A percentile compares a stretch with the other conserved stretches of the same genome.
Evolutionary conservation across 192 early-diverging fungal species (phyloP).

Genomic region (Coemansia sp.): DNA sequence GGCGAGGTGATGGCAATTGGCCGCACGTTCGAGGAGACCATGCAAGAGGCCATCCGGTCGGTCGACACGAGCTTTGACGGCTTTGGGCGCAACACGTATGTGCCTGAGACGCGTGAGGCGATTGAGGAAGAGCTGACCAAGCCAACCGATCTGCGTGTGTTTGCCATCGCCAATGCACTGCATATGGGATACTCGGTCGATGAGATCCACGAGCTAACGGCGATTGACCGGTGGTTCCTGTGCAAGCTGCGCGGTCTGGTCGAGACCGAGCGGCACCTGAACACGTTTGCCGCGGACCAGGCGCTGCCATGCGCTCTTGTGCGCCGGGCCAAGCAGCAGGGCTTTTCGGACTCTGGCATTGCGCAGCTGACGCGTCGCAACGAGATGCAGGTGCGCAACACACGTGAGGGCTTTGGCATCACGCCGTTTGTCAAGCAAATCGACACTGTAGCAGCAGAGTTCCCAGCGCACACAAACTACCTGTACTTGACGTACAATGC

Average conservation of each 20-base stretch:
- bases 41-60: slow-evolving; percentile 93
- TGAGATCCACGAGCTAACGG: slow-evolving; percentile 83
- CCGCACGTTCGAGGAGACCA: slow-evolving; percentile 94
- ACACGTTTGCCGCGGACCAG: slow-evolving; percentile 47
- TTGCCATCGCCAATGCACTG: slow-evolving; percentile 95
- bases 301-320: slow-evolving; percentile 63
- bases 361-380: slow-evolving; percentile 67
- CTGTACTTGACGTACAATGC: slow-evolving; percentile 98
- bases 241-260: slow-evolving; percentile 89
- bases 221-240: slow-evolving; percentile 98
- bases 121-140: slow-evolving; percentile 86
- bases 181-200: slow-evolving; percentile 92
- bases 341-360: slow-evolving; percentile 83
- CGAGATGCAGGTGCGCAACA: slow-evolving; percentile 85
- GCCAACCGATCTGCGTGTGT: slow-evolving; percentile 93
- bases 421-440: slow-evolving; percentile 97
- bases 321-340: slow-evolving; percentile 85
- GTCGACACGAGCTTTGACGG: slow-evolving; percentile 86
- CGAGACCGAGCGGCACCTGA: slow-evolving; percentile 70
- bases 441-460: slow-evolving; percentile 98
- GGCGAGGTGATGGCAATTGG: slow-evolving; percentile 99
- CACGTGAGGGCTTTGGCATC: slow-evolving; percentile 75
- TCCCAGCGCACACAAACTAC: slow-evolving; percentile 98
- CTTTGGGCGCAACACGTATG: slow-evolving; percentile 71
- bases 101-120: slow-evolving; percentile 58